Evolutionary conservation across 352 stramenopile species (phyloP), one percentile per base, ranked within the genome.

Genomic region (Pythium brachiatum): DNA sequence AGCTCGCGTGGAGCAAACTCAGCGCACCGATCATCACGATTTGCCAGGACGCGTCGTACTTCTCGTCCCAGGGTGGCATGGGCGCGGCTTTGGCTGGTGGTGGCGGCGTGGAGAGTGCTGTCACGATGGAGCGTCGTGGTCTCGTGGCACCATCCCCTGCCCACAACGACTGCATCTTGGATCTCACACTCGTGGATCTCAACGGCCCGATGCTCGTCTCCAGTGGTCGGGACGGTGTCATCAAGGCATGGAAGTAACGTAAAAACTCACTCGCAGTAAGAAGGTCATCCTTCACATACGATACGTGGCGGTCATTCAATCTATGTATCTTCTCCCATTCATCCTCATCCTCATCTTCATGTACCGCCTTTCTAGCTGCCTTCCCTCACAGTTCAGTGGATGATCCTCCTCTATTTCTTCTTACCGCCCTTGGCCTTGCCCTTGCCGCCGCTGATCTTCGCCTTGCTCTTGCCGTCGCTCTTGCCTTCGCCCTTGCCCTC

Each of bases 211-310:
- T 95, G 68, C 70, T 99, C 23, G 86, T 99, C 26, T 98, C 95
- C 18, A 90, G 88, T 60, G 94, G 89, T 27, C 83, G 95, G 51
- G 97, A 99, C 76, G 94, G 93, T 29, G 89, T 97, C 65, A 97
- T 99, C 62, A 99, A 99, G 74, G 75, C 98, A 52, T 99, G 94
- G 94, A 93, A 95, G 56, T 99, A 73, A 73, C 27, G 48, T 46
- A 41, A 53, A 34, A 53, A n/a, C n/a, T n/a, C n/a, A n/a, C n/a
- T 57, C 18, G 9, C 16, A 3, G 7, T 21, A 12, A 27, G n/a
- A 9, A 15, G 16, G 16, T 12, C 36, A n/a, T n/a, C 36, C 21
- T n/a, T 44, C 11, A 44, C 38, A 44, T 15, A 23, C 16, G 38
- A 16, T 21, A 21, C 18, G 20, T 23, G 36, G 13, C 1, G 20